Conservation (phyloP, 2,329 filamentous ascomycete genomes). For the Neobulgaria alba region DNA sequence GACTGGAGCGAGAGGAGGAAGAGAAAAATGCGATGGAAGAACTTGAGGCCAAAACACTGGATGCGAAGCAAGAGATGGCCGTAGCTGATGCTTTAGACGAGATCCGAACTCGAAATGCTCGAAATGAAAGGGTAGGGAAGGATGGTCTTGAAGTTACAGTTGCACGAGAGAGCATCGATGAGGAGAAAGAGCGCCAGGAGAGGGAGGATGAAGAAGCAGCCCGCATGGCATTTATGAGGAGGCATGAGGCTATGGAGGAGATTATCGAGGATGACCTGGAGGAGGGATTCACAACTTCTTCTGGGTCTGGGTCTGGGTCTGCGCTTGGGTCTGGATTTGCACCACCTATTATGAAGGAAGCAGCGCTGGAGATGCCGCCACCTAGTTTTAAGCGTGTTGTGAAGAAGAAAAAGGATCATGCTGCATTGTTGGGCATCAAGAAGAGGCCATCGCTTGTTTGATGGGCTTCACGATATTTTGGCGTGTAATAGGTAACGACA, state of each 20-base stretch:
- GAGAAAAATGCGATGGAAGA: constrained; percentile 92
- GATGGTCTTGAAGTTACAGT: constrained; percentile 56
- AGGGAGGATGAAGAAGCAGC: constrained; percentile 79
- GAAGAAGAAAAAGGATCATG: constrained; percentile 82
- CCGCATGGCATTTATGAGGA: constrained; percentile 58
- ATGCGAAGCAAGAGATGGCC: constrained; percentile 92
- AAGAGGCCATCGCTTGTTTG: constrained; percentile 60
- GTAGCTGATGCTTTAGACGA: constrained; percentile 94
- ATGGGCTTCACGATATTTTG: no score
- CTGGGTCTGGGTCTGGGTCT: no score
- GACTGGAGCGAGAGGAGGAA: constrained; percentile 70
- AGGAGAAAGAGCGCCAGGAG: constrained; percentile 59
- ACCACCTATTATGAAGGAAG: constrained; percentile 30
- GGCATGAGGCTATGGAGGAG: constrained; percentile 27
- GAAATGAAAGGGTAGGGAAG: constrained; percentile 67
- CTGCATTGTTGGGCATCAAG: constrained; percentile 74
- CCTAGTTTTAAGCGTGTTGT: constrained; percentile 66
- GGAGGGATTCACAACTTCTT: constrained; percentile 11
- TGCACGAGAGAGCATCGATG: constrained; percentile 42
- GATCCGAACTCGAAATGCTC: constrained; percentile 83
- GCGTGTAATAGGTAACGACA: no score
- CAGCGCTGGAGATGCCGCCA: constrained; percentile 38
- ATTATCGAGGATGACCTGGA: constrained; percentile 28
- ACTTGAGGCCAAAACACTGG: constrained; percentile 84
- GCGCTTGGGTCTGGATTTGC: constrained; percentile 24